These are phyloP conservation scores for Suillus alpinus DNA, from an alignment of 768 basidiomycete genomes.

Conservation along the genomic window DNA sequence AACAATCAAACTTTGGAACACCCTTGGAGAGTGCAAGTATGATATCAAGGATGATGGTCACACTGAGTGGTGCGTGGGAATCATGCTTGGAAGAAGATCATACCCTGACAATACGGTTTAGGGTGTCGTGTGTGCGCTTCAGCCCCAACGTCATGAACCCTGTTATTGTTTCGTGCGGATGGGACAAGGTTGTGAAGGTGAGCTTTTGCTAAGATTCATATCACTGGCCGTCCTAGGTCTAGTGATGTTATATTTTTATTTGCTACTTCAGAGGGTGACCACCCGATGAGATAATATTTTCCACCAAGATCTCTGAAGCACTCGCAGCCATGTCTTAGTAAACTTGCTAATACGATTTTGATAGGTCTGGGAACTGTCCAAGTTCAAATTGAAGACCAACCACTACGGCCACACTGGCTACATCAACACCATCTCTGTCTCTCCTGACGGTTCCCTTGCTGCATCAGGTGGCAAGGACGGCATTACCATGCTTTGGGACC, in stretches of 20 bases:
- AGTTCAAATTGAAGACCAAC: constrained; percentile 99
- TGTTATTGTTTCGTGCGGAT: constrained; percentile 97
- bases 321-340: constrained; percentile 8
- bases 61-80: constrained; percentile 71
- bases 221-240: constrained; percentile 14
- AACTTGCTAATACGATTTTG: constrained; percentile 1
- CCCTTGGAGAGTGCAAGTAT: constrained; percentile 99
- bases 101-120: constrained; percentile 28
- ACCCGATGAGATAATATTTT: constrained; percentile 74
- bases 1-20: constrained; percentile 99
- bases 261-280: constrained; percentile 82
- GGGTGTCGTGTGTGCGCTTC: constrained; percentile 99
- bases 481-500: constrained; percentile 99
- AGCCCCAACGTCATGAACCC: constrained; percentile 97
- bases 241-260: constrained; percentile 51
- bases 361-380: constrained; percentile 99
- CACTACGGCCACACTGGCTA: constrained; percentile 99
- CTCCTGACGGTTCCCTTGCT: constrained; percentile 97
- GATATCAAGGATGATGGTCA: constrained; percentile 99
- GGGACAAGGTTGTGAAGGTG: constrained; percentile 99
- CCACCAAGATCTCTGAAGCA: constrained; percentile 79
- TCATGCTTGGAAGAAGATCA: neutral
- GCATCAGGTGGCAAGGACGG: constrained; percentile 99
- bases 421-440: constrained; percentile 98
- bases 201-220: constrained; percentile 25